phyloP scores from a whole-genome alignment of 768 basidiomycete species.

The Lanmaoa pseudosensibilis region DNA sequence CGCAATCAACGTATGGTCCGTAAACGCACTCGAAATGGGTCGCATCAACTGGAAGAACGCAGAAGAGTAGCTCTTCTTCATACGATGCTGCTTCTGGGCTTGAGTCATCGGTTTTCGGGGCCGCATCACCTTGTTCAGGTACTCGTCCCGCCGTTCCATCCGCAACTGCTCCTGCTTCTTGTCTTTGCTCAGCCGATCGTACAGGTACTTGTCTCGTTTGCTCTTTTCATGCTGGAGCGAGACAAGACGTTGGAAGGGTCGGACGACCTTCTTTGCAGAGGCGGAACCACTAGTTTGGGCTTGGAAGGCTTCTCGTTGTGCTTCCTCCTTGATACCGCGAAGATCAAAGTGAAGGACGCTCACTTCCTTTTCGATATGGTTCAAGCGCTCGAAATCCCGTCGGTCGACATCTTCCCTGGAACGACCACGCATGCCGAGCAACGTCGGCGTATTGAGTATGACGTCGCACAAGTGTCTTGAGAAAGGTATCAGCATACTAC shows the following conservation, averaged over 20 bases:
- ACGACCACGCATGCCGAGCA: conserved; percentile 43
- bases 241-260: conserved; percentile 69
- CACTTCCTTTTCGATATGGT: conserved; percentile 73
- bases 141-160: conserved; percentile 72
- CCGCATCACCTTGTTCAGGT: conserved; percentile 72
- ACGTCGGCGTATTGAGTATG: conserved; percentile 51
- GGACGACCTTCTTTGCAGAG: conserved; percentile 52
- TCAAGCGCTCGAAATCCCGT: conserved; percentile 72
- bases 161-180: conserved; percentile 73
- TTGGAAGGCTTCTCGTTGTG: conserved; percentile 58
- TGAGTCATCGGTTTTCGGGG: conserved; percentile 49
- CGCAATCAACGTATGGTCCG: conserved; percentile 49
- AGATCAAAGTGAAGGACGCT: conserved; percentile 62
- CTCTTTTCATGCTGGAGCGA: conserved; percentile 75
- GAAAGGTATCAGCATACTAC: conserved; percentile 14
- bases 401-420: conserved; percentile 59
- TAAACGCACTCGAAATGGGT: conserved; percentile 86
- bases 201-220: conserved; percentile 70
- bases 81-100: conserved; percentile 74
- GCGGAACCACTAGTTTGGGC: conserved; percentile 42
- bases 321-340: conserved; percentile 75
- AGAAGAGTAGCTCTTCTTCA: conserved; percentile 83
- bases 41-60: conserved; percentile 85
- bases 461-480: conserved; percentile 66
- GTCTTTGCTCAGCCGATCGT: conserved; percentile 70